A percentile compares a stretch with the other conserved stretches of the same genome.
phyloP scores from a whole-genome alignment of 2,329 filamentous ascomycete species.

The Ceratocystis huliohia region DNA sequence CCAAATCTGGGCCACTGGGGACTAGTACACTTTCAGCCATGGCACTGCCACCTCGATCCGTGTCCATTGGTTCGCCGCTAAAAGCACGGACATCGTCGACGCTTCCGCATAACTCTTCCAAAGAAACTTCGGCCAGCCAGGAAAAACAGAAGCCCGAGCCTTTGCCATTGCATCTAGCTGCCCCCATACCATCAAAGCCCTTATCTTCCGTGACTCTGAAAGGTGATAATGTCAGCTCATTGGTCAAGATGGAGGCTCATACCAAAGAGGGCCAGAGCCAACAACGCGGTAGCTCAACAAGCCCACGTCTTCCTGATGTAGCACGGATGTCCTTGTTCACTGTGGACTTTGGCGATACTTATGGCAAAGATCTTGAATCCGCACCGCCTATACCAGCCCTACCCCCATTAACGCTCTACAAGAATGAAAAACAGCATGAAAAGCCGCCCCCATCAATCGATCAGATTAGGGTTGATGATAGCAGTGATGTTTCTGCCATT shows the following conservation, averaged over 20 bases:
- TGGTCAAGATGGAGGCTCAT: neutral
- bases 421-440: slow-evolving; percentile 11
- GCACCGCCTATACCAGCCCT: slow-evolving; percentile 25
- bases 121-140: neutral
- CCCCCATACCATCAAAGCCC: neutral
- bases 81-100: neutral
- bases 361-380: slow-evolving; percentile 24
- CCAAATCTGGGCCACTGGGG: neutral
- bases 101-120: neutral
- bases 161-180: neutral
- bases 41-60: neutral
- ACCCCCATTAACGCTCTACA: slow-evolving; percentile 13
- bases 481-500: neutral
- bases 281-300: slow-evolving; percentile 33
- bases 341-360: slow-evolving; percentile 41
- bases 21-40: neutral
- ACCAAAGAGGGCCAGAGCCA: neutral
- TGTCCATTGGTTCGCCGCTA: neutral
- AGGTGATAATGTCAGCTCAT: neutral
- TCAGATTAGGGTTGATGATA: neutral
- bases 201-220: neutral
- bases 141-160: neutral
- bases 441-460: neutral
- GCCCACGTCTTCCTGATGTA: slow-evolving; percentile 46
- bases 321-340: slow-evolving; percentile 49